Evolutionary conservation across 2,329 filamentous ascomycete species (phyloP).

Genomic region (Ophiostoma triangulosporum): DNA sequence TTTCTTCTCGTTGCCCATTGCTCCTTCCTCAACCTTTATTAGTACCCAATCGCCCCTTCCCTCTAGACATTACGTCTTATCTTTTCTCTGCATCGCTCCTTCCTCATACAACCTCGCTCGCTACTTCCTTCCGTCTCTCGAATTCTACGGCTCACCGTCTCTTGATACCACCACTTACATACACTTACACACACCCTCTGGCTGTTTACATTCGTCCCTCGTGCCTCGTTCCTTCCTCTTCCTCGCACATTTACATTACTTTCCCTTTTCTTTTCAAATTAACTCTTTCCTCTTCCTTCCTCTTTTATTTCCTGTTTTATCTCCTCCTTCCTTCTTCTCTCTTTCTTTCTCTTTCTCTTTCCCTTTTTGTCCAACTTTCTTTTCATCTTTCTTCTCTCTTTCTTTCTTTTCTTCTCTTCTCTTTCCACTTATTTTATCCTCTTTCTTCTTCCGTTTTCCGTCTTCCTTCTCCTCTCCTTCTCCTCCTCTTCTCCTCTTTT

Average conservation of each 20-base stretch:
- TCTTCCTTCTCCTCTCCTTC: neutral
- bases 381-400: neutral
- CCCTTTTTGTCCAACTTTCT: no score
- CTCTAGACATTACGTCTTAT: no score
- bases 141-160: neutral
- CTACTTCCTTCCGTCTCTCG: neutral
- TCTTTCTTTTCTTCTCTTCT: neutral
- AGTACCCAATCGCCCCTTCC: no score
- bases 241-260: neutral
- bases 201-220: neutral
- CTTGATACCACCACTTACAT: no score
- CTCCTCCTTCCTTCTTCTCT: neutral
- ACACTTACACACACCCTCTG: no score
- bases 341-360: neutral
- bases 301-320: neutral
- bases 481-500: neutral
- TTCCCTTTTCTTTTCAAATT: neutral
- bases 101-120: neutral
- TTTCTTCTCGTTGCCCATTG: neutral
- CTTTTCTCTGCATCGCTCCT: neutral
- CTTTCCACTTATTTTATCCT: neutral
- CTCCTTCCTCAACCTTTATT: no score
- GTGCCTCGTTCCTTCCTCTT: neutral
- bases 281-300: neutral
- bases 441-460: neutral